Evolutionary conservation across 108 stramenopile species (phyloP).

Genomic region (Cyclotella distinguenda): DNA sequence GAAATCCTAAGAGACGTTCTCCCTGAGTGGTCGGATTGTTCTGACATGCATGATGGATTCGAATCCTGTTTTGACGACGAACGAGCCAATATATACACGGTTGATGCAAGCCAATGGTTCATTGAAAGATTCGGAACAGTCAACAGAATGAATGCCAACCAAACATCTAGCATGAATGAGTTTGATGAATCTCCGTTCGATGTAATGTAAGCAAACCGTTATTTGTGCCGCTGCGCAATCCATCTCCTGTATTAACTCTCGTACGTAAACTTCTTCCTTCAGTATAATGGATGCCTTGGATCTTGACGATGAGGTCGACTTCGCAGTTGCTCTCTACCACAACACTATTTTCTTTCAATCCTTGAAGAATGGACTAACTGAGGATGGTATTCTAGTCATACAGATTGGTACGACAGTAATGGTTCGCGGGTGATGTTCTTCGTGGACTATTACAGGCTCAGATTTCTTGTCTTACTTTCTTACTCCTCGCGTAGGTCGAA

Average conservation of each 20-base stretch:
- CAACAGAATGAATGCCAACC: not conserved
- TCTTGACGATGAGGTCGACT: slow-evolving; percentile 23
- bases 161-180: not conserved
- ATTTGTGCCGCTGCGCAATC: not conserved
- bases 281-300: slow-evolving; percentile 44
- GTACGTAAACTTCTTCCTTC: not conserved
- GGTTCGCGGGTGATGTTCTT: not conserved
- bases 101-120: slow-evolving; percentile 71
- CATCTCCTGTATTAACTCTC: too few relatives aligned
- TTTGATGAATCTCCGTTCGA: slow-evolving; percentile 14
- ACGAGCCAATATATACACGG: slow-evolving; percentile 26
- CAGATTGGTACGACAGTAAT: slow-evolving; percentile 2
- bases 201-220: slow-evolving; percentile 18
- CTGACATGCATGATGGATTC: slow-evolving; percentile 34
- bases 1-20: slow-evolving; percentile 37
- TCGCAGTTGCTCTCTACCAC: slow-evolving; percentile 31
- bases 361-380: slow-evolving; percentile 21
- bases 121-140: slow-evolving; percentile 27
- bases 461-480: not conserved
- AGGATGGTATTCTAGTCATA: slow-evolving; percentile 24
- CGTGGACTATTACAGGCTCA: not conserved
- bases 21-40: slow-evolving; percentile 58
- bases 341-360: slow-evolving; percentile 15
- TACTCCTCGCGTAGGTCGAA: not conserved
- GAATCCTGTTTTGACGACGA: slow-evolving; percentile 73